A percentile compares a stretch with the other conserved stretches of the same genome.
phyloP scores from a whole-genome alignment of 495 filamentous ascomycete species.

The Xylaria telfairii region DNA sequence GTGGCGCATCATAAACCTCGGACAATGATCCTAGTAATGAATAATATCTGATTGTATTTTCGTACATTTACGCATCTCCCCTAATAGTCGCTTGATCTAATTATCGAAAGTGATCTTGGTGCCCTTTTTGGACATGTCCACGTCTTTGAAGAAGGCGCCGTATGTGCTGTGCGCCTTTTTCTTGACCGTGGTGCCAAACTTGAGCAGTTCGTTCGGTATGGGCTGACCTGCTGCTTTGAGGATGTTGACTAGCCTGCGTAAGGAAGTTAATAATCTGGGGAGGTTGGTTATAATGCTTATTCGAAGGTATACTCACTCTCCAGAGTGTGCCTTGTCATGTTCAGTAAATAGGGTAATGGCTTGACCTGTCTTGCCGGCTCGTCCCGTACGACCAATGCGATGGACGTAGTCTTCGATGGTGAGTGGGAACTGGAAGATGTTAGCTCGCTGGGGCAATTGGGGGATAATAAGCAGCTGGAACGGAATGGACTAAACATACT shows the following conservation, averaged over 20 bases:
- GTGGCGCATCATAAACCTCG: slow-evolving; percentile 22
- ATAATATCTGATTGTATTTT: slow-evolving; percentile 11
- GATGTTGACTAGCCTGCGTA: slow-evolving; percentile 77
- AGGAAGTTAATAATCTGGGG: slow-evolving; percentile 15
- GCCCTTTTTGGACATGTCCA: slow-evolving; percentile 75
- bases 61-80: slow-evolving; percentile 4
- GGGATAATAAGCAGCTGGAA: slow-evolving; percentile 23
- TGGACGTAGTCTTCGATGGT: slow-evolving; percentile 96
- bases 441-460: not conserved
- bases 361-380: slow-evolving; percentile 86
- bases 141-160: slow-evolving; percentile 89
- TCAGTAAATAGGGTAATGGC: slow-evolving; percentile 96
- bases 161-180: slow-evolving; percentile 95
- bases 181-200: slow-evolving; percentile 98
- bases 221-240: slow-evolving; percentile 86
- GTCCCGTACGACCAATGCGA: slow-evolving; percentile 91
- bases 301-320: slow-evolving; percentile 66
- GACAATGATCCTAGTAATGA: not conserved
- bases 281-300: not conserved
- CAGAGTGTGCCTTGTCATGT: slow-evolving; percentile 85
- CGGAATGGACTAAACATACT: slow-evolving; percentile 41
- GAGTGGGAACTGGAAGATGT: slow-evolving; percentile 55
- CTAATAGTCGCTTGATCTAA: slow-evolving; percentile 35
- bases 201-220: slow-evolving; percentile 85
- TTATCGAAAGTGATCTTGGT: slow-evolving; percentile 95